Evolutionary conservation across 768 basidiomycete genomes (phyloP), one percentile per base, ranked within the genome.

Genomic region (Mycena crocata): DNA sequence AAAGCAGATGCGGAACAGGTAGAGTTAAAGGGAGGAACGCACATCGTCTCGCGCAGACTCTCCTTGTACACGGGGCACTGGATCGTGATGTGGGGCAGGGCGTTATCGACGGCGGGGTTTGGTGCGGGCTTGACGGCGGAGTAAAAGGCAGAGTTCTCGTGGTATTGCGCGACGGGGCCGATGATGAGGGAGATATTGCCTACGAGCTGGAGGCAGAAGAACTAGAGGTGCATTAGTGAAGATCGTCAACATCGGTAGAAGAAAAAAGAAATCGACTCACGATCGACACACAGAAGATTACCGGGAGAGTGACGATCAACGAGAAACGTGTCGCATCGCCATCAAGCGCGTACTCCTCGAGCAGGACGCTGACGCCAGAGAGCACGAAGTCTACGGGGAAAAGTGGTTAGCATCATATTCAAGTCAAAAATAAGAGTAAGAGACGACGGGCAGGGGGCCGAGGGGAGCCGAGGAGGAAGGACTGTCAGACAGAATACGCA

Each of bases 1-100:
- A 34, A n/a, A n/a, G n/a, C n/a, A n/a, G n/a, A n/a, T n/a, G n/a
- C n/a, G 31, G 19, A 26, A 35, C 35, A 24, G 39, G 54, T 26
- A 45, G 31, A 35, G 54, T 32, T 26, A 51, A 28, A 21, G 40
- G 49, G 26, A n/a, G 51, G 31, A 14, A 80, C 89, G 72, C 66
- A 92, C 90, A 94, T 94, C 0, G 90, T 91, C 71, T 89, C 79
- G 39, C 89, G 86, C 35, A 94, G 77, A 66, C 87, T 90, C 73
- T 94, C 93, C 74, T 95, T 96, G 82, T 95, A 96, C 30, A 95
- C 94, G 0, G 94, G 94, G 79, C 94, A 85, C 74, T 95, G 89
- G 62, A 96, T 88, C 3, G 92, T 91, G 56, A 93, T 86, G 73
- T 93, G 92, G 3, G 92, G 93, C 9, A 94, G 83, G 73, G 86